Base-by-base conservation (phyloP, 1,284 basidiomycete genomes). In the Austroboletus novae-zelandiae region DNA sequence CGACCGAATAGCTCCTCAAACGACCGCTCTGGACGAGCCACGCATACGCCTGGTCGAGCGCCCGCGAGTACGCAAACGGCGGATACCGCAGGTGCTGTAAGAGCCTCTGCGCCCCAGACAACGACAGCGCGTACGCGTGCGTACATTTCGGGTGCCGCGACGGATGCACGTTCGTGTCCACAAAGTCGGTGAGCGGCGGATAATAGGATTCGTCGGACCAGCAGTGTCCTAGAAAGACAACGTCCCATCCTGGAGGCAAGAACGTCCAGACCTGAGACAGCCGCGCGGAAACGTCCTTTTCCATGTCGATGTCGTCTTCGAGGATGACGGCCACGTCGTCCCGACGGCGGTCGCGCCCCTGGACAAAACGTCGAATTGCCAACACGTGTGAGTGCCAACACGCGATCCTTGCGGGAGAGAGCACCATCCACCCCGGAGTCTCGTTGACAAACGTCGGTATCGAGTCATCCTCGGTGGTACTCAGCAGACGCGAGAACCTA, bases 261-360 rank as follows among this genome's bases (percentile, higher is more conserved):
- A 68, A 61, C 2, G 59, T 50, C 84, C 86, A 88, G 42, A 90
- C 62, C 6, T 59, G 57, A 32, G 58, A 60, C 45, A 91, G 67
- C 36, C 80, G 73, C 11, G 62, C 48, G 14, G 74, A 66, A 9
- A 89, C 75, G 58, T 91, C 83, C 51, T 71, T 75, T 68, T 92
- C 87, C 75, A 89, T 80, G 62, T 92, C 86, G 14, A 92, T 71
- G 54, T 91, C 89, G 62, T 92, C 90, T 69, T 92, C 89, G 17
- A 91, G 70, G 17, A 92, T 74, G 14, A 91, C 61, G 0, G 71
- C 72, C 11, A 76, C 70, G 1, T 65, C 53, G 63, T 59, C 57
- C 46, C 45, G 69, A 66, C 29, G 43, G 5, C 31, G 51, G 34
- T 35, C 34, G 15, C 47, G 35, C 45, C 49, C 41, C 29, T 68